A percentile compares a stretch with the other conserved stretches of the same genome.
These are phyloP conservation scores for Collybia nuda DNA, from an alignment of 768 basidiomycete species.

Conservation along the genomic window DNA sequence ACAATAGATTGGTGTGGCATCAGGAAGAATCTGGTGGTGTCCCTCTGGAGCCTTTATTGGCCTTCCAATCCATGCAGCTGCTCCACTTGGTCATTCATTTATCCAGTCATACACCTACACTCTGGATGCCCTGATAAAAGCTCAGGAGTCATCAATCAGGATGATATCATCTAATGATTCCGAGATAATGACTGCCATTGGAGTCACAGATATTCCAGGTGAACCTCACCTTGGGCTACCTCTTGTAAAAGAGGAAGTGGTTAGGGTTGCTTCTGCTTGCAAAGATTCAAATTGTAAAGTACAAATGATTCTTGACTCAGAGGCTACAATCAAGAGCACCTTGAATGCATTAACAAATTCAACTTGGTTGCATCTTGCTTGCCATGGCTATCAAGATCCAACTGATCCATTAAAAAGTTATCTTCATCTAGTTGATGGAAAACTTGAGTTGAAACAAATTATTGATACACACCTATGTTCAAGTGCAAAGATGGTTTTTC, in stretches of 20 bases:
- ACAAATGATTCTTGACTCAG: background rate
- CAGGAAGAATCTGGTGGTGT: constrained; percentile 15
- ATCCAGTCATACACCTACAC: constrained; percentile 13
- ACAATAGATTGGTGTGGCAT: background rate
- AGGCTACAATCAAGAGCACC: constrained; percentile 3
- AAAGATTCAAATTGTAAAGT: background rate
- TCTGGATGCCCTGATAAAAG: constrained; percentile 4
- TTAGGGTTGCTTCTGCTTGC: background rate
- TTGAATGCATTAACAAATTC: constrained; percentile 10
- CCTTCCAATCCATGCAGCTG: constrained; percentile 12
- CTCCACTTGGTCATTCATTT: background rate
- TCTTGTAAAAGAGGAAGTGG: background rate
- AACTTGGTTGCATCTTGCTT: constrained; percentile 21
- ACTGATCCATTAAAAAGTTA: constrained; percentile 16
- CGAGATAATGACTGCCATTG: background rate
- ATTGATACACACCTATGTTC: constrained; percentile 12
- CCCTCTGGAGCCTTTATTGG: constrained; percentile 9
- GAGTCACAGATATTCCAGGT: background rate
- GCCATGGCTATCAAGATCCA: constrained; percentile 21
- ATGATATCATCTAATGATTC: background rate
- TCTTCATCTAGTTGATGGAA: constrained; percentile 16
- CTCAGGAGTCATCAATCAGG: too few relatives aligned
- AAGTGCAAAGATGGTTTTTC: constrained; percentile 29
- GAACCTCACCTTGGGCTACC: background rate
- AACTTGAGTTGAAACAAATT: constrained; percentile 22